Evolutionary conservation across 768 basidiomycete genomes (phyloP), one percentile per base, ranked within the genome.

Genomic region (Leccinum obscurum): DNA sequence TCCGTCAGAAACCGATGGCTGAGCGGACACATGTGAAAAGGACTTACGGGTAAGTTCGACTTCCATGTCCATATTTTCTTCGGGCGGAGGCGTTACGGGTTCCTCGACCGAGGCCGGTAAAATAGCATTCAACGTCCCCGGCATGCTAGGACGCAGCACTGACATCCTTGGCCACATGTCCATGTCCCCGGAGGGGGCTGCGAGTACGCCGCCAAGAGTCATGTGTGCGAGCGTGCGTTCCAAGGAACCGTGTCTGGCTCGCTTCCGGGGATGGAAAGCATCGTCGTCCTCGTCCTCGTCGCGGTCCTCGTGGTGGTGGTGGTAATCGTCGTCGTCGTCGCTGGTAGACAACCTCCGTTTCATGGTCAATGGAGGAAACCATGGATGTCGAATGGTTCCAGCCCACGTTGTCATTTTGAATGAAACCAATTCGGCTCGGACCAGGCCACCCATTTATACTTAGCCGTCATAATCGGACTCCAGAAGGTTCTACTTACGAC

Each of bases 21-120:
- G 54, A 39, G 52, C 10, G n/a, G 62, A 26, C 63, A 15, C 20
- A 44, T 34, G 35, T 46, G 44, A 20, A 46, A 37, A 55, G 34
- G 22, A 51, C 67, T 80, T 72, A 91, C 90, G 77, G 68, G 88
- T 83, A 63, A 82, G 85, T 67, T 88, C 89, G 5, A 83, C 80
- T 61, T 83, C 85, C 89, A 92, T 92, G 51, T 79, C 41, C n/a
- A 44, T 4, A 9, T 8, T 17, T 17, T 39, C 81, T 57, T 90
- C 88, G 20, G 76, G 80, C 9, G 76, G 66, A 17, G 65, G 55
- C 0, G 74, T 72, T 3, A 62, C 59, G 20, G 74, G 72, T 55
- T 83, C 82, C 62, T 85, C 82, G 54, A 81, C 66, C 22, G 74
- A 74, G 37, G 68, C 72, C 6, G 79, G 78, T 6, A 71, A 56